Base-by-base conservation (phyloP, 169 alveolate genomes). In the Eimeria nieschulzi region DNA sequence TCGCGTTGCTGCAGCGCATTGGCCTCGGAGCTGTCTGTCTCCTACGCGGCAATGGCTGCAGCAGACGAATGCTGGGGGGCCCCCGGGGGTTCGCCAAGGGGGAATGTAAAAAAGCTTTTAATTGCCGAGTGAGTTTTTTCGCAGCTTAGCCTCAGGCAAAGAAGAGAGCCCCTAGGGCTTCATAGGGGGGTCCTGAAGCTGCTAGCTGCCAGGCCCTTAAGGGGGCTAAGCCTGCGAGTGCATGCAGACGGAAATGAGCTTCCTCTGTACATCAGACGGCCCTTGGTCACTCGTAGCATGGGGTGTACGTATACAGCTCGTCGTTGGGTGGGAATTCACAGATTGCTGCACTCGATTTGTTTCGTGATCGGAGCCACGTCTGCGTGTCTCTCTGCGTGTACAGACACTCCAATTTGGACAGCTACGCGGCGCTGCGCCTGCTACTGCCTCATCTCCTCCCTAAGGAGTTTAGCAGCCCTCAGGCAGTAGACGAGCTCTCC, bases 381-480 rank as follows among this genome's bases (percentile, higher is more conserved):
- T 33, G 46, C 46, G 46, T 33, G 46, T 33, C 46, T 3, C 54
- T 21, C 55, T 70, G 25, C 51, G 64, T 73, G 64, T 21, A 9
- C 83, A 73, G 83, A 56, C 23, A 73, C 26, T 25, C 83, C 39
- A 63, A 39, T 9, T 1, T 26, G 13, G 39, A 46, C 23, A 9
- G 39, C 12, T 73, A 73, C 83, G 15, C 33, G 39, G 6, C 75
- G 39, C 75, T 66, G 75, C 75, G 75, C 39, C 33, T 73, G 66
- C 83, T 73, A 64, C 83, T 73, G 83, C 83, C 83, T 25, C 83
- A 73, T 2, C 25, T 73, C 64, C 83, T 73, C n/a, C 83, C 83
- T 26, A 21, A 13, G 54, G 46, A 21, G 19, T 73, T 73, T 23
- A 7, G 51, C 9, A 39, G 64, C 51, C 56, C 83, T 73, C 64